Base-by-base conservation (phyloP, 2,329 filamentous ascomycete species). In the Microcera coccophila region DNA sequence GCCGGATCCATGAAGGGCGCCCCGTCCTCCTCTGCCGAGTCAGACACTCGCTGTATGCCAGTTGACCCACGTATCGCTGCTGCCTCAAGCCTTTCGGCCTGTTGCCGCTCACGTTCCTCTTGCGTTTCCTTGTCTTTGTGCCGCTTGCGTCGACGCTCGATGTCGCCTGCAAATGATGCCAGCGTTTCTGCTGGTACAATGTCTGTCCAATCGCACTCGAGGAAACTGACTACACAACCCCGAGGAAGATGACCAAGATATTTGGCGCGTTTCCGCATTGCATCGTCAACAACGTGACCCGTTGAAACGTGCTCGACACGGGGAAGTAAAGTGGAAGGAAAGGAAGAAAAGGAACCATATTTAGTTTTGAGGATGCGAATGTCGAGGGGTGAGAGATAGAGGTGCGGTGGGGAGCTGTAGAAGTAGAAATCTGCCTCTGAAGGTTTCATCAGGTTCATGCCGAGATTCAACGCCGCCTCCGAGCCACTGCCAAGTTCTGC, bases 191-290 rank as follows among this genome's bases (percentile, higher is more conserved):
- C 74, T 3, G 82, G 76, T 4, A 96, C 87, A 28, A 93, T 87
- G 53, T 95, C 90, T 3, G 87, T 90, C 90, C 90, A 96, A 63
- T 96, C 90, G 60, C 90, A 96, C 66, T 96, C 90, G 1, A 96
- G 66, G 57, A 95, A 95, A 52, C 78, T 89, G 32, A 96, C 87
- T 52, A 95, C 85, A 62, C 90, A 95, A n/a, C 90, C 90, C 38
- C 86, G 82, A 0, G 90, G 90, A 5, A 96, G 74, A 64, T 96
- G 90, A 1, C 81, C 81, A 3, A 96, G 76, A 52, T 95, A 96
- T 62, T 93, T 95, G 42, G 87, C 83, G 22, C 89, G 80, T 61
- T 86, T 90, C 36, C 90, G 81, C 40, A 95, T 65, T 14, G 84
- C 82, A 57, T 95, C 90, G 53, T 96, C 90, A 4, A 96, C 81